phyloP scores from a whole-genome alignment of 257 asterid species.

The Jacaranda mimosifolia region DNA sequence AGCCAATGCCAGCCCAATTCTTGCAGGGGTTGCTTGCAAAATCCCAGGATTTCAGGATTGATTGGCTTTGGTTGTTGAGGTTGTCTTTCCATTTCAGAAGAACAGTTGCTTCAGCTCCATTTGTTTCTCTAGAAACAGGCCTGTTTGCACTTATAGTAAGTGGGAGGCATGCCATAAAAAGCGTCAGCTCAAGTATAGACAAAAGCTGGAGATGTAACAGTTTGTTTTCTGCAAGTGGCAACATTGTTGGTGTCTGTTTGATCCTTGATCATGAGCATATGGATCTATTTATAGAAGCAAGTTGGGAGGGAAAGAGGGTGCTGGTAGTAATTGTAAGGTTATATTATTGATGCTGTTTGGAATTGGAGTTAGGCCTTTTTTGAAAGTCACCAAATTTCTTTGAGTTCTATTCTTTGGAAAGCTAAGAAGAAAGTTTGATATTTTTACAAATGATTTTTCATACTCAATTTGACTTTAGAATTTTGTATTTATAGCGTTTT shows the following conservation, averaged over 20 bases:
- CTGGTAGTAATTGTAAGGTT: too few relatives aligned
- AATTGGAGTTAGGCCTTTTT: too few relatives aligned
- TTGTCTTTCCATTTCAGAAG: slow-evolving; percentile 42
- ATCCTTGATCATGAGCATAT: not conserved
- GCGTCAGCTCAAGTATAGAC: not conserved
- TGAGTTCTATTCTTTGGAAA: too few relatives aligned
- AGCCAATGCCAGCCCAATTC: slow-evolving; percentile 32
- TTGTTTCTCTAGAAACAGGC: not conserved
- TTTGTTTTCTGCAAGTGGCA: not conserved
- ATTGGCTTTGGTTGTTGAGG: slow-evolving; percentile 24
- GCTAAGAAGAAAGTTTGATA: too few relatives aligned
- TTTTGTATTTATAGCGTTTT: too few relatives aligned
- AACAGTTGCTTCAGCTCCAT: not conserved
- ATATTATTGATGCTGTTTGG: too few relatives aligned
- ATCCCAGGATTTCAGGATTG: slow-evolving; percentile 34
- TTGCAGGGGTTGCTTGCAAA: not conserved
- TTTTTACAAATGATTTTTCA: too few relatives aligned
- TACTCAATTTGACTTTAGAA: too few relatives aligned
- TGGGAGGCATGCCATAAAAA: not conserved
- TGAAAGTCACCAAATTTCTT: too few relatives aligned
- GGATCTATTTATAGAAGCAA: not conserved
- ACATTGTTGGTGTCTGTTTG: not conserved
- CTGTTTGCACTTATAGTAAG: not conserved
- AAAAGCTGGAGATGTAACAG: not conserved
- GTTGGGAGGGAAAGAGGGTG: too few relatives aligned